Percentiles rank a stretch among this genome's conserved stretches.
Evolutionary conservation across 1,284 basidiomycete genomes (phyloP).

Genomic region (Malassezia caprae): DNA sequence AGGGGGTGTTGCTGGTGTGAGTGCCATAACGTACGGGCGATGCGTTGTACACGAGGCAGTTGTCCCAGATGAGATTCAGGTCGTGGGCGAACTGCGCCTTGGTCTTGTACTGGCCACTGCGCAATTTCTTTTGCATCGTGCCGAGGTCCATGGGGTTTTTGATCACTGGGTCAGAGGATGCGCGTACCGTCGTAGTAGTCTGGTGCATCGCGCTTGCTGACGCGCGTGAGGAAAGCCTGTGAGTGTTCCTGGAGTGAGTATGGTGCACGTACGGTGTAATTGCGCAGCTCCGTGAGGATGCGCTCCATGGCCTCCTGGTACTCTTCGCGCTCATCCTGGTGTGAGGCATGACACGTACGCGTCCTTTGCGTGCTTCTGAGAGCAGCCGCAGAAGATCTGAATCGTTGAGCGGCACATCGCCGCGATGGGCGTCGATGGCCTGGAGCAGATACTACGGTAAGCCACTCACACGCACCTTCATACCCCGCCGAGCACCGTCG

Average conservation of each 20-base stretch:
- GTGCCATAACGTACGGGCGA: slow-evolving; percentile 56
- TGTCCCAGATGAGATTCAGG: slow-evolving; percentile 90
- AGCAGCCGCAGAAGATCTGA: slow-evolving; percentile 36
- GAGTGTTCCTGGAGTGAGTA: slow-evolving; percentile 32
- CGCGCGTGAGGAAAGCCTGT: slow-evolving; percentile 40
- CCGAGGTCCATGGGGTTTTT: slow-evolving; percentile 69
- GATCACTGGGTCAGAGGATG: slow-evolving; percentile 16
- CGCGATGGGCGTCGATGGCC: slow-evolving; percentile 41
- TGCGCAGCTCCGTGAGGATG: slow-evolving; percentile 42
- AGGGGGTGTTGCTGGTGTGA: slow-evolving; percentile 32
- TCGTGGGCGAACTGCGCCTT: slow-evolving; percentile 89
- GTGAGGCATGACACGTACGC: slow-evolving; percentile 18
- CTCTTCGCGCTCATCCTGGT: slow-evolving; percentile 40
- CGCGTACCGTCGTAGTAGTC: slow-evolving; percentile 43
- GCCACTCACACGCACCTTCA: slow-evolving; percentile 13
- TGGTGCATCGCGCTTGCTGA: slow-evolving; percentile 44
- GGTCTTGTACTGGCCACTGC: slow-evolving; percentile 73
- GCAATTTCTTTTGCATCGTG: slow-evolving; percentile 84
- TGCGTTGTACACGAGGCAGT: slow-evolving; percentile 85
- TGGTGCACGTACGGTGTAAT: slow-evolving; percentile 28
- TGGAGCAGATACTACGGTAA: slow-evolving; percentile 40
- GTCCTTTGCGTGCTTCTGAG: slow-evolving; percentile 35
- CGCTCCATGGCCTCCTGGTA: slow-evolving; percentile 45
- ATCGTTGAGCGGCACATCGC: slow-evolving; percentile 33
- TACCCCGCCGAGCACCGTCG: background rate